A percentile compares a stretch with the other conserved stretches of the same genome.
Conservation (phyloP, 306 rosid genomes). For the Coriaria nepalensis region DNA sequence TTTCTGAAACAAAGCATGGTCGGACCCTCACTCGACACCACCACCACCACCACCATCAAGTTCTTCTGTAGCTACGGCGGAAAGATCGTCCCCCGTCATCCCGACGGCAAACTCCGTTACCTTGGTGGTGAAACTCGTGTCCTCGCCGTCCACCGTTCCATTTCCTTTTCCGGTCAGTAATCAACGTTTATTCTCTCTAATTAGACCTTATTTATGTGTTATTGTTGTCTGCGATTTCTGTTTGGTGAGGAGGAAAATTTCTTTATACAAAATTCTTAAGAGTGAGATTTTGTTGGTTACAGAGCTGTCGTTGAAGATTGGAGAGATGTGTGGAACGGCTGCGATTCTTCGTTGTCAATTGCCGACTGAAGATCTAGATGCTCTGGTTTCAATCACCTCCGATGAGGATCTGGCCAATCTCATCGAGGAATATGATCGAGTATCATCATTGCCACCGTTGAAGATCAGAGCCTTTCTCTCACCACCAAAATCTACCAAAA, state of each 20-base stretch:
- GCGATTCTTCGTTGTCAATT: slow-evolving; percentile 70
- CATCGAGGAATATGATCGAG: slow-evolving; percentile 68
- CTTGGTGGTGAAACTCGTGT: slow-evolving; percentile 83
- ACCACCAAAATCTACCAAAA: slow-evolving; percentile 28
- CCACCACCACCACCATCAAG: slow-evolving; percentile 33
- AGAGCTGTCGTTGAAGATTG: slow-evolving; percentile 60
- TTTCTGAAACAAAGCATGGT: slow-evolving; percentile 22
- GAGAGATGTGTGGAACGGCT: slow-evolving; percentile 51
- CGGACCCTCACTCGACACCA: slow-evolving; percentile 20
- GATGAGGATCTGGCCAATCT: slow-evolving; percentile 80
- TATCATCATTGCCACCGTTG: slow-evolving; percentile 23
- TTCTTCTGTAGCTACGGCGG: slow-evolving; percentile 92
- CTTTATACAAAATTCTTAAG: neutral
- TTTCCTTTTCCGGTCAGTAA: slow-evolving; percentile 55
- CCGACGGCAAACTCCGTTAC: slow-evolving; percentile 89
- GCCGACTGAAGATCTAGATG: slow-evolving; percentile 81
- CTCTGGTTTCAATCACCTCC: slow-evolving; percentile 66
- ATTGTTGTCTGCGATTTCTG: neutral
- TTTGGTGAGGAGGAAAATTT: neutral
- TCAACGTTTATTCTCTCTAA: neutral
- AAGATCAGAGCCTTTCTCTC: slow-evolving; percentile 75
- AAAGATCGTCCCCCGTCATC: slow-evolving; percentile 78
- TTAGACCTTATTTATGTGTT: neutral
- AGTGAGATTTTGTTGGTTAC: slow-evolving; percentile 1
- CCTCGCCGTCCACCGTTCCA: slow-evolving; percentile 52